Base-by-base conservation (phyloP, 2,329 filamentous ascomycete species). In the Cladosporium sp. region DNA sequence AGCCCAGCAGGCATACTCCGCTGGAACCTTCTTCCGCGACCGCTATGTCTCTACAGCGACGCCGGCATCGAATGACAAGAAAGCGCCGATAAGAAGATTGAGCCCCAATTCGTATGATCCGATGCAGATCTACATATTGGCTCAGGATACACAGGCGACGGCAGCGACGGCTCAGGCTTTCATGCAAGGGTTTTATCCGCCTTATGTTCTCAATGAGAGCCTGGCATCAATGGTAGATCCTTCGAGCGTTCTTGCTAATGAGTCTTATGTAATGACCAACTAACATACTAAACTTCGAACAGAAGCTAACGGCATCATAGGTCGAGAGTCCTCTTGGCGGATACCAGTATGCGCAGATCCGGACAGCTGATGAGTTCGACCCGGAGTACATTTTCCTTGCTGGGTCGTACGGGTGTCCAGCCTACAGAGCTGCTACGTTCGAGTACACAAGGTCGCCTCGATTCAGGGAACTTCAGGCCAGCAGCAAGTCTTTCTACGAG, bases 121-220 rank as follows among this genome's bases (percentile, higher is more conserved):
- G 10, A 74, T 81, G 21, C 79, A 87, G 67, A 69, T 87, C 10
- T 77, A 77, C 61, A 75, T 85, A 12, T 74, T 82, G 56, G 79
- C 85, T 0, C 73, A 80, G 29, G 79, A 84, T 29, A 76, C 80
- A 35, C 80, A 83, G 66, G 81, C 80, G 64, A 78, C 81, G 2
- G 72, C 81, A 37, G 82, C 82, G 1, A 86, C 85, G 3, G 85
- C 85, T 14, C 83, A 86, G 69, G 85, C 86, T 2, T 88, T 88
- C 70, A 81, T 88, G 79, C 85, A 88, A 72, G 86, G 85, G 8
- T 75, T 88, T 11, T 88, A 88, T 72, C 86, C 86, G 37, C 85
- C 85, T 1, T 73, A 75, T 57, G 72, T 74, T 3, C 74, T 78
- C 4, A 74, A 74, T 58, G 49, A 64, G 5, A 76, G 75, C 64